Conservation (phyloP, 2,329 filamentous ascomycete species). For the Arthrobotrys musiformis region DNA sequence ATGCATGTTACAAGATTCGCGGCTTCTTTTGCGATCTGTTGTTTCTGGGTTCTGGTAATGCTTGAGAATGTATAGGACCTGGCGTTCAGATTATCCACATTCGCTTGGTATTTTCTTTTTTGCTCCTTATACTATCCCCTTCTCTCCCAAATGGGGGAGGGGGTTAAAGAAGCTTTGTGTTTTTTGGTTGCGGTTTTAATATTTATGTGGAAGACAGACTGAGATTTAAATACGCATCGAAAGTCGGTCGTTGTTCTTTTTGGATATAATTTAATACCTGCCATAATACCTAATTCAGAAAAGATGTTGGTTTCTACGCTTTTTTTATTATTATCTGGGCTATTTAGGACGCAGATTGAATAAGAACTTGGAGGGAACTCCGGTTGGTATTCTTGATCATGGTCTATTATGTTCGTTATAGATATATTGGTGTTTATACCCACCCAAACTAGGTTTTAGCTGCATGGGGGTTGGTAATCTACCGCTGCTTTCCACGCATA, state of each 20-base stretch:
- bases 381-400: not conserved
- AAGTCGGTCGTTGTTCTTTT: constrained; percentile 5
- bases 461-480: constrained; percentile 51
- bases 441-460: not conserved
- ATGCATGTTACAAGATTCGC: no score
- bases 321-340: not conserved
- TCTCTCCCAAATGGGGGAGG: no score
- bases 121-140: no score
- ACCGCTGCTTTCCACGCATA: constrained; percentile 79
- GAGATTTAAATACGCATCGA: constrained; percentile 21
- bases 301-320: constrained; percentile 5
- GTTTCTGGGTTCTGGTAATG: constrained; percentile 34
- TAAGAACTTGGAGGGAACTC: not conserved
- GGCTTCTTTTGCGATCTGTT: not conserved
- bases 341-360: not conserved
- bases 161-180: no score
- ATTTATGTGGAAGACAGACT: constrained; percentile 35
- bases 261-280: constrained; percentile 21
- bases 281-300: constrained; percentile 52
- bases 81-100: constrained; percentile 43
- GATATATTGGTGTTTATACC: not conserved
- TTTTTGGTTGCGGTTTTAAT: no score
- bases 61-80: constrained; percentile 34
- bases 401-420: not conserved
- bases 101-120: not conserved